phyloP scores from a whole-genome alignment of 805 yeast species.

The Maudiozyma pseudohumilis region DNA sequence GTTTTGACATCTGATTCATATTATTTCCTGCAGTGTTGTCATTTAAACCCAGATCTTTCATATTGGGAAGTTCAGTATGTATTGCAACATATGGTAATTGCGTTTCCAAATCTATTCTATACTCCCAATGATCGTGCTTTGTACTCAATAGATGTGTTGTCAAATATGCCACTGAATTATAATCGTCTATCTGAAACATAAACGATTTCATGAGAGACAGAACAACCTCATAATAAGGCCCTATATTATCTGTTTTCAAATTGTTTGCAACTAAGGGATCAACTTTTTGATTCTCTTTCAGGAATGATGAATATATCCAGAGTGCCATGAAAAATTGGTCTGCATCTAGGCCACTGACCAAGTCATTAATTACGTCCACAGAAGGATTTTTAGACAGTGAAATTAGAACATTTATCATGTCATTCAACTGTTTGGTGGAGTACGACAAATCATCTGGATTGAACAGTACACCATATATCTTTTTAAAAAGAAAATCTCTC shows the following conservation, averaged over 20 bases:
- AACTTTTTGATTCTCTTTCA: constrained; percentile 24
- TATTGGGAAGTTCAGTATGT: constrained; percentile 4
- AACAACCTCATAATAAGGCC: constrained; percentile 26
- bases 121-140: constrained; percentile 31
- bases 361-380: constrained; percentile 26
- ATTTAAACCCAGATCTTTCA: constrained; percentile 1
- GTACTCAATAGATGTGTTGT: constrained; percentile 26
- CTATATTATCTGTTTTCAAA: constrained; percentile 4
- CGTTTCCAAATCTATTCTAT: constrained; percentile 28
- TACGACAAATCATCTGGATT: constrained; percentile 29
- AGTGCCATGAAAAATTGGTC: constrained; percentile 24
- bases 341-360: constrained; percentile 16
- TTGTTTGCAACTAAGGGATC: constrained; percentile 9
- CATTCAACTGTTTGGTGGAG: constrained; percentile 44
- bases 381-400: constrained; percentile 45
- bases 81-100: constrained; percentile 28
- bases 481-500: constrained; percentile 48
- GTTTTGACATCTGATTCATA: constrained; percentile 12
- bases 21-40: background rate
- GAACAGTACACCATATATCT: constrained; percentile 36
- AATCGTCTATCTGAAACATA: constrained; percentile 24
- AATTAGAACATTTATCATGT: constrained; percentile 53
- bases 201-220: constrained; percentile 28
- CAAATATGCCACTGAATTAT: constrained; percentile 18
- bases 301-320: constrained; percentile 32